Base-by-base conservation (phyloP, 2,329 filamentous ascomycete genomes). In the Aspergillus ustus region DNA sequence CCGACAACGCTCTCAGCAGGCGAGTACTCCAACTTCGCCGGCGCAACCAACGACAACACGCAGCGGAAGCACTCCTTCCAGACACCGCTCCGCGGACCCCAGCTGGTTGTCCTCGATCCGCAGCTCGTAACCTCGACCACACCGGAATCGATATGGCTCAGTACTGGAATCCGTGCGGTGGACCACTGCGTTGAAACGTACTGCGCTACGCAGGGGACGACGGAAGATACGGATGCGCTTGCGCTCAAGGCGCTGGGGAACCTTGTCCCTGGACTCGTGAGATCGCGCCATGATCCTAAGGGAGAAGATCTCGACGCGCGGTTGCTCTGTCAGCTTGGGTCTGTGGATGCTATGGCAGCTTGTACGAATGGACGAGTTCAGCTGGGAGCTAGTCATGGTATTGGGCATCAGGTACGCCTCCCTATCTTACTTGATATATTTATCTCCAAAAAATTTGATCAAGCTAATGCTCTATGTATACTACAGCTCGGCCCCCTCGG, bases 111-210 rank as follows among this genome's bases (percentile, higher is more conserved):
- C 43, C 80, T 87, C 2, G 85, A 88, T 60, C 83, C 86, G 2
- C 74, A 78, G 79, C 81, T 3, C 8, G 51, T 54, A 77, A 87
- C 3, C 82, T 86, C 66, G 84, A 87, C 68, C 84, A 84, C 62
- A 78, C 87, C 13, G 83, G 87, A 71, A 80, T 81, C 34, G 8
- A 57, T 64, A 45, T 68, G 63, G 66, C 40, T 67, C 1, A 83
- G 82, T 48, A 86, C 84, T 0, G 86, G 87, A 0, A 77, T 88
- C 7, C 77, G 85, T 8, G 80, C 82, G 0, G 78, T 87, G 0
- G 85, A 87, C 65, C 85, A 87, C 67, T 87, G 84, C 59, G 80
- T 87, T 4, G 85, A 87, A 71, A 82, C 82, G 1, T 69, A 84
- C 4, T 85, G 82, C 63, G 81, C 81, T 1, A 67, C 80, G 1